Percentiles rank a stretch among this genome's conserved stretches.
These are phyloP conservation scores for Phellopilus nigrolimitatus DNA, from an alignment of 1,284 basidiomycete genomes.

Conservation along the genomic window DNA sequence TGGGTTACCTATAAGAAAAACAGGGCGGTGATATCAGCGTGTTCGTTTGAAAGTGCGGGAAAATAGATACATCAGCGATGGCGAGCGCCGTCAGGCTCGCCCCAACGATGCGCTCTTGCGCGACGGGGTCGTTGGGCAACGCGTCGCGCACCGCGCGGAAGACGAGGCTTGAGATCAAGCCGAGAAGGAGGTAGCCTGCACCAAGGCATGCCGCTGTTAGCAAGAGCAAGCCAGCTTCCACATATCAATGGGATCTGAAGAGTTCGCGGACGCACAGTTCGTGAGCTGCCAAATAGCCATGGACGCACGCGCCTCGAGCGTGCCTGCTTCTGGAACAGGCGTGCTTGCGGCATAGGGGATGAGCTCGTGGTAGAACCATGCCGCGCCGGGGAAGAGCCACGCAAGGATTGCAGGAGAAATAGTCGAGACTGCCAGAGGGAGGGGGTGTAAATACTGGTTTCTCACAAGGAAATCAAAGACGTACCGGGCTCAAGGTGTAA, in stretches of 20 bases:
- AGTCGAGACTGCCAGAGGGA: constrained; percentile 45
- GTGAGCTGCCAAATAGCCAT: constrained; percentile 71
- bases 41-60: neutral
- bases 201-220: neutral
- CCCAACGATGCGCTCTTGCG: constrained; percentile 68
- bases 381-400: constrained; percentile 57
- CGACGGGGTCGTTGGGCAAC: constrained; percentile 50
- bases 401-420: constrained; percentile 53
- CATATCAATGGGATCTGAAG: too few relatives aligned
- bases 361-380: constrained; percentile 69
- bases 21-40: neutral
- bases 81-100: constrained; percentile 61
- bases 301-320: constrained; percentile 47
- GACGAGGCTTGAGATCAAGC: constrained; percentile 61
- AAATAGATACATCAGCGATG: constrained; percentile 55
- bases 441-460: neutral
- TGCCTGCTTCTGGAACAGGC: constrained; percentile 22
- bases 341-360: constrained; percentile 42
- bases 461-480: constrained; percentile 21
- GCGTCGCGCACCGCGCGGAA: constrained; percentile 67
- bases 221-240: too few relatives aligned
- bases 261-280: constrained; percentile 46
- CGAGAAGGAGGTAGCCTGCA: constrained; percentile 64
- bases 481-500: constrained; percentile 66
- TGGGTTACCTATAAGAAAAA: constrained; percentile 41